Base-by-base conservation (phyloP, 2,329 filamentous ascomycete genomes). In the Hymenoscyphus fructigenus region DNA sequence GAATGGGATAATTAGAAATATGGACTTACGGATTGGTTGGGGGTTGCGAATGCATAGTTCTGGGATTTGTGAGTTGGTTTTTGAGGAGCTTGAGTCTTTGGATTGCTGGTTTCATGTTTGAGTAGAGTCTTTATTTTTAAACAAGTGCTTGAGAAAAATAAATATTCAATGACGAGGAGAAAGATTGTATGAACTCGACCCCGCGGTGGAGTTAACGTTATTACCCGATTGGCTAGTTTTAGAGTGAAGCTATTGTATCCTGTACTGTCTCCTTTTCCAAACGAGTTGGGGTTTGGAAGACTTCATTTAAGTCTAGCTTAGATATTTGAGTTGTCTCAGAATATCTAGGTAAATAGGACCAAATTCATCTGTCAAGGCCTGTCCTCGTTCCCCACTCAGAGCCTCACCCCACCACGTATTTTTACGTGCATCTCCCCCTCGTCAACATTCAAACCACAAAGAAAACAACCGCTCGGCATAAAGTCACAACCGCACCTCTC, bases 391-490 rank as follows among this genome's bases (percentile, higher is more conserved):
- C 44, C 44, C 44, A 50, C 44, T 50, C 20, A 23, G 20, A 50
- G 20, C 44, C 26, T 59, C 59, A 28, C 41, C 41, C 59, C 38
- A 60, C 41, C 34, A 32, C 17, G 26, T 32, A 26, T 26, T 50
- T 50, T 20, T 23, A 23, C 44, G 26, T 50, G 20, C 9, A 4
- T 17, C 53, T 57, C 20, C 53, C 53, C 53, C 59, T 47, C 59
- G 10, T 34, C 17, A 20, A 36, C 29, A n/a, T 56, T 15, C 44
- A 29, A 55, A 20, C 44, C 28, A 38, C 47, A 38, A 56, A 56
- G 59, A 55, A 29, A 47, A 56, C 59, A 61, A 63, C 32, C n/a
- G 14, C 2, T 44, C n/a, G 34, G 57, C 38, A 60, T 63, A 36
- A 63, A 26, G 38, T 5, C 23, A 56, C 20, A n/a, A 12, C 12